Base-by-base conservation (phyloP, 257 asterid genomes). In the Ilex aquifolium region DNA sequence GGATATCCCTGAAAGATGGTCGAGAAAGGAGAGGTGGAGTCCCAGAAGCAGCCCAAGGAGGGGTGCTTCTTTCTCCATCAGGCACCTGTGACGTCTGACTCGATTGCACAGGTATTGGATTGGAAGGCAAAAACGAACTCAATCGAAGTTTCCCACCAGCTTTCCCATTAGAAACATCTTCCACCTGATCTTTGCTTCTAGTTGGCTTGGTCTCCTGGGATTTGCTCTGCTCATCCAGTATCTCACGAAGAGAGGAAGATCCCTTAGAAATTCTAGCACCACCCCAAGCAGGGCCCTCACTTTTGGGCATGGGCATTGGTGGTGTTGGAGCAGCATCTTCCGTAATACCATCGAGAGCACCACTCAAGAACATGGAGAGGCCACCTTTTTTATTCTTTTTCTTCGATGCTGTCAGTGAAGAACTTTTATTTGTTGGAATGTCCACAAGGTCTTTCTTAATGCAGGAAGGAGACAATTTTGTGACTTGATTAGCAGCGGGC, bases 241-340 rank as follows among this genome's bases (percentile, higher is more conserved):
- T 93, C 63, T 78, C 76, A 39, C 99, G 95, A 32, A 93, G 97
- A 44, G 99, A 84, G 62, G 94, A 52, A 14, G 84, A 52, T 29
- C 83, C 86, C 49, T 67, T 73, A 0, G 77, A 52, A 58, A 79
- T 73, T 73, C 82, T 85, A 60, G 85, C 89, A 68, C 99, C 99
- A 61, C 99, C 99, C 99, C 99, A 93, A 51, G 92, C 99, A 49
- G 99, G 99, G 54, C 84, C 97, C 71, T 88, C 96, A 56, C 70
- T 75, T 84, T 78, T 93, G 67, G 74, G 69, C 48, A 73, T 53
- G 32, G 80, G 67, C 3, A 81, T 88, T 14, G 91, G 81, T 3
- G 57, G 30, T 14, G 85, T 84, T 21, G 2, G 42, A 14, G 68
- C 70, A 61, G 57, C 73, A 54, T 17, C 48, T 76, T 87, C 81